Evolutionary conservation across 768 basidiomycete species (phyloP).

Genomic region (Galerina sulciceps): DNA sequence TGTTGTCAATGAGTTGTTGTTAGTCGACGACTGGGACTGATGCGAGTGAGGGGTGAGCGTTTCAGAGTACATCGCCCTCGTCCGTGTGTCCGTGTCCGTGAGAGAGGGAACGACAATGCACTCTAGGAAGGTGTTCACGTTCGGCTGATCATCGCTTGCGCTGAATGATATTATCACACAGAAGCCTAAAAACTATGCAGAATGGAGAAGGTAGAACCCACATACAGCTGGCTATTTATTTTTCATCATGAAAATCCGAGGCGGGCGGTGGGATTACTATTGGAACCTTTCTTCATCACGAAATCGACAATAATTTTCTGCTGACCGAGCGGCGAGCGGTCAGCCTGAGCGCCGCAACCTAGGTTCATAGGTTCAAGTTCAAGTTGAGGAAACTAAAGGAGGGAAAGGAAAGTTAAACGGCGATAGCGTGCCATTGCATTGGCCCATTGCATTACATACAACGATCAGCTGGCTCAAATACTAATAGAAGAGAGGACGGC

Average conservation of each 20-base stretch:
- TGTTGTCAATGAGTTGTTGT: too few relatives aligned
- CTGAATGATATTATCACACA: conserved; percentile 9
- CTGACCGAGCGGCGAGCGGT: too few relatives aligned
- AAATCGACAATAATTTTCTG: background rate
- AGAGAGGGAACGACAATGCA: background rate
- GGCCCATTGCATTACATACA: too few relatives aligned
- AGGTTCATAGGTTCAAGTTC: too few relatives aligned
- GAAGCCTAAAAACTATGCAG: conserved; percentile 5
- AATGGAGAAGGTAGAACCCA: conserved; percentile 4
- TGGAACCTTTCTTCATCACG: background rate
- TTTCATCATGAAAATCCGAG: background rate
- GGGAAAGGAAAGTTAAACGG: too few relatives aligned
- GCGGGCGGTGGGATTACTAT: background rate
- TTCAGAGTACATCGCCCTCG: conserved; percentile 1
- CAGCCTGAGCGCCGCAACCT: background rate
- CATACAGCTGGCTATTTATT: conserved; percentile 7
- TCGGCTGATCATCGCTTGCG: conserved; percentile 5
- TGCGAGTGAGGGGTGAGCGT: too few relatives aligned
- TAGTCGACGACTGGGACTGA: background rate
- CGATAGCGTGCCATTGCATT: too few relatives aligned
- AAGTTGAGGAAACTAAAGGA: too few relatives aligned
- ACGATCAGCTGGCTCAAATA: too few relatives aligned
- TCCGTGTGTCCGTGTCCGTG: too few relatives aligned
- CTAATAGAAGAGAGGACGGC: conserved; percentile 12
- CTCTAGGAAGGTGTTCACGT: background rate